Base-by-base conservation (phyloP, 768 basidiomycete species). In the Gloeopeniophorella convolvens region DNA sequence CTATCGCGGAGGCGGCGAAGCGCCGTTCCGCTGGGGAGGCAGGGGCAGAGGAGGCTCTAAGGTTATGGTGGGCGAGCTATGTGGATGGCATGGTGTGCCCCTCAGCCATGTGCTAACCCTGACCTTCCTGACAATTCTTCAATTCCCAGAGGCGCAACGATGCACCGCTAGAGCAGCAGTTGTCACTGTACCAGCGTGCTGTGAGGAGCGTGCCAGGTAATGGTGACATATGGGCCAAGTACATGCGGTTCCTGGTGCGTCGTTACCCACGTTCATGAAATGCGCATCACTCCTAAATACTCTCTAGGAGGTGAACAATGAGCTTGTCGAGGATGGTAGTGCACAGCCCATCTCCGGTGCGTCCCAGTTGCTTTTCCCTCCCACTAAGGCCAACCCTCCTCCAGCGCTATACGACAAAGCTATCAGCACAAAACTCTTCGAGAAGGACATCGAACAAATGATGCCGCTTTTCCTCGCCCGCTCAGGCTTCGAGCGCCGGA, bases 151-250 rank as follows among this genome's bases (percentile, higher is more conserved):
- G 82, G 81, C 70, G 82, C 42, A 70, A 76, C 50, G 71, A 72
- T 13, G 70, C 61, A 1, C 74, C 70, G 11, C 65, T 66, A 27
- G 71, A 71, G 1, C 63, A 63, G 9, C 72, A 83, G 56, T 52
- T 70, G 26, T 58, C 59, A n/a, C 63, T 72, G 13, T 70, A 78
- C 24, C 68, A 66, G 50, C 71, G 88, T 35, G 88, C 87, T 10
- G 62, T 78, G 9, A 75, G 85, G 50, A 89, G 89, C 60, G 79
- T 82, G 0, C 88, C 89, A 33, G 76, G 72, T 15, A 86, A 77
- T 28, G 89, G 89, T 16, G 84, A 87, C 59, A 68, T 89, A 13
- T 88, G 85, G 83, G 82, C 86, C 5, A 73, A 80, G 34, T 88
- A 87, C 62, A 79, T 92, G 11, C 80, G 85, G 32, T 76, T 77